phyloP scores from a whole-genome alignment of 768 basidiomycete genomes.

The Mrakia blollopis region DNA sequence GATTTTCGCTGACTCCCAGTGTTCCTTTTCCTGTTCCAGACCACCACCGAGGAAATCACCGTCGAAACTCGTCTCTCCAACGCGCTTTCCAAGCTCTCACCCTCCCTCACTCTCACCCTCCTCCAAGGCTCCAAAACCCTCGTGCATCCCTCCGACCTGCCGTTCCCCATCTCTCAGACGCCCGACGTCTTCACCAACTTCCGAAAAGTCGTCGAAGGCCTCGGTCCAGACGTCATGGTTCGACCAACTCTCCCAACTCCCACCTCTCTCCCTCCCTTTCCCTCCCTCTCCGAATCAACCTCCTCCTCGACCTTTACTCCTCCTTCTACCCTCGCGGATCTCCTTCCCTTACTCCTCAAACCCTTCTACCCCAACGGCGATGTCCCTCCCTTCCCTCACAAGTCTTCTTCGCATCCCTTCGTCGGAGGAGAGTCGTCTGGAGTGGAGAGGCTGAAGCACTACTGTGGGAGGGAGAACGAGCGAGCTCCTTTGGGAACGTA shows the following conservation, averaged over 20 bases:
- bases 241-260: conserved; percentile 39
- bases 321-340: background rate
- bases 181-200: conserved; percentile 48
- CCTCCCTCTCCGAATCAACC: background rate
- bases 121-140: conserved; percentile 42
- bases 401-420: conserved; percentile 43
- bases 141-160: conserved; percentile 42
- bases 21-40: conserved; percentile 29
- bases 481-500: conserved; percentile 40
- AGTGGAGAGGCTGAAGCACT: conserved; percentile 43
- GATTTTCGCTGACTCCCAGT: no score
- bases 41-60: conserved; percentile 33
- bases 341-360: conserved; percentile 21
- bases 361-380: conserved; percentile 7
- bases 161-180: conserved; percentile 39
- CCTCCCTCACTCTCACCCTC: conserved; percentile 27
- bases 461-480: conserved; percentile 38
- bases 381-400: background rate
- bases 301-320: background rate
- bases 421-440: conserved; percentile 43
- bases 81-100: background rate
- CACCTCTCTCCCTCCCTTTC: conserved; percentile 25
- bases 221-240: conserved; percentile 43
- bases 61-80: conserved; percentile 34
- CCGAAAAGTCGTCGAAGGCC: conserved; percentile 47